Evolutionary conservation across 768 basidiomycete species (phyloP).

Genomic region (Russula dissimulans): DNA sequence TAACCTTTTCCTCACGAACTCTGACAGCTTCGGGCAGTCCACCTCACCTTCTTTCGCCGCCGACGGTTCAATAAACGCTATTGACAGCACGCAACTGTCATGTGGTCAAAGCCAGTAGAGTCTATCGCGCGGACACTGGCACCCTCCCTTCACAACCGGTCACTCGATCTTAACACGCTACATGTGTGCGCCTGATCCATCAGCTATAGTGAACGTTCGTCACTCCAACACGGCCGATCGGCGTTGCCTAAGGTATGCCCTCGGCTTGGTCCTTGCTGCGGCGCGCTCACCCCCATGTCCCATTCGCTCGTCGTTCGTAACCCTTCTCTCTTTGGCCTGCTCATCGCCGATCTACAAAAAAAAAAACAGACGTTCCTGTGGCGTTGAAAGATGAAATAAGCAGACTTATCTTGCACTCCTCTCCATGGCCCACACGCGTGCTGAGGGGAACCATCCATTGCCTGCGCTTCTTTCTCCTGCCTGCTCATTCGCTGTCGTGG

Average conservation of each 20-base stretch:
- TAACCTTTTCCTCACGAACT: conserved; percentile 1
- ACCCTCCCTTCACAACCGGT: neutral
- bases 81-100: conserved; percentile 15
- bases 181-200: conserved; percentile 3
- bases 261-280: neutral
- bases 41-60: conserved; percentile 14
- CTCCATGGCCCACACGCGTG: conserved; percentile 11
- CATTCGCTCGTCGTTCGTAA: neutral
- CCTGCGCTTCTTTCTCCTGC: conserved; percentile 9
- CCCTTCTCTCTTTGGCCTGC: neutral
- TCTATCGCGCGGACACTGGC: neutral
- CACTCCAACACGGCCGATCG: neutral
- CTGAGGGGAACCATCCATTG: conserved; percentile 12
- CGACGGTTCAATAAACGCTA: conserved; percentile 13
- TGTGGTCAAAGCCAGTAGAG: neutral
- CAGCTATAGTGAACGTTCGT: neutral
- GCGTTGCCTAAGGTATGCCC: neutral
- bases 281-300: neutral
- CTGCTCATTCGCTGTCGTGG: conserved; percentile 9
- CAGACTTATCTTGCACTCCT: conserved; percentile 5
- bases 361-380: conserved; percentile 7
- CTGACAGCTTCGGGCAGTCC: conserved; percentile 16
- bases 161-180: conserved; percentile 10
- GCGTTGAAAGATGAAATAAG: conserved; percentile 6
- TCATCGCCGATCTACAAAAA: conserved; percentile 15